A percentile compares a stretch with the other conserved stretches of the same genome.
phyloP scores from a whole-genome alignment of 257 asterid genomes.

The Solanum commersonii region DNA sequence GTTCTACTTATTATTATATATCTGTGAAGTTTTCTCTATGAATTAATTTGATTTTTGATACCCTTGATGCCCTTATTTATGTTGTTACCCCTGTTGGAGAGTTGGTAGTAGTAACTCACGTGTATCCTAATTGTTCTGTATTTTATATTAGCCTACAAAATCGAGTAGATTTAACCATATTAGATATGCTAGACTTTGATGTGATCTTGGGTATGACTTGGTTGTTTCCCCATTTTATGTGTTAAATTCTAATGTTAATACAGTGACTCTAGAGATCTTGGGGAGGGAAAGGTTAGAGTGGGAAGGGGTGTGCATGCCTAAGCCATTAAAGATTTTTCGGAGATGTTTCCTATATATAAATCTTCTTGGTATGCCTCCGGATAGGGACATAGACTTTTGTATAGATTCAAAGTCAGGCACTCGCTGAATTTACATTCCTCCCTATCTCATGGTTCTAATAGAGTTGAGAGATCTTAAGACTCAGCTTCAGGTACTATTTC shows the following conservation, averaged over 20 bases:
- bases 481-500: too few species aligned
- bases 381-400: background rate
- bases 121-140: too few species aligned
- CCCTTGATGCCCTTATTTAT: background rate
- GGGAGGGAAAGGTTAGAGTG: background rate
- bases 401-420: background rate
- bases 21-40: background rate
- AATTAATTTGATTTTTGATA: too few species aligned
- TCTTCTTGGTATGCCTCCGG: background rate
- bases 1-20: background rate
- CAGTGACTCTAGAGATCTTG: too few species aligned
- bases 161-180: background rate
- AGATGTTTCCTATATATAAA: background rate
- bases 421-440: background rate
- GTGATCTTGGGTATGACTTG: background rate
- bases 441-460: too few species aligned
- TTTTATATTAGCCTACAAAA: too few species aligned
- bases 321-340: accelerated
- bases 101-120: too few species aligned
- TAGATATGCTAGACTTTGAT: background rate
- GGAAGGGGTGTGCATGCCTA: background rate
- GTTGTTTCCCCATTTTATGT: background rate
- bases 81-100: too few species aligned
- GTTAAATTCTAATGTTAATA: too few species aligned
- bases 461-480: background rate